Conservation (phyloP, 1,284 basidiomycete genomes). For the Malassezia vespertilionis region DNA sequence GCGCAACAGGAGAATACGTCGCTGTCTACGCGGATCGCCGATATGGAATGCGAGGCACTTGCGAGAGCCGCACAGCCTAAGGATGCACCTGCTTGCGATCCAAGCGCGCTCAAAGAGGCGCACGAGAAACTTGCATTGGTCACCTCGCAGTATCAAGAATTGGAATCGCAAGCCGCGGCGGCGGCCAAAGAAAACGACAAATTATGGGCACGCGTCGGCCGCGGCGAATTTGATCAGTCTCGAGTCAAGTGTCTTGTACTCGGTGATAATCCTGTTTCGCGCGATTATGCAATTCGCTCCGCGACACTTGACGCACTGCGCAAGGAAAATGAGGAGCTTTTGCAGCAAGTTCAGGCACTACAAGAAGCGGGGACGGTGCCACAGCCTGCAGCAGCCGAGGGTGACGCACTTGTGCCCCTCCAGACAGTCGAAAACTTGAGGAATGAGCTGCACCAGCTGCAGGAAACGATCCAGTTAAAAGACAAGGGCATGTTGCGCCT, state of each 20-base stretch:
- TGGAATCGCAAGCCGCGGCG: slow-evolving; percentile 53
- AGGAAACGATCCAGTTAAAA: slow-evolving; percentile 51
- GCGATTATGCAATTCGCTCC: slow-evolving; percentile 61
- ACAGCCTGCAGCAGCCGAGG: slow-evolving; percentile 48
- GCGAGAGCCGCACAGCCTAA: neutral
- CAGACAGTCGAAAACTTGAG: slow-evolving; percentile 59
- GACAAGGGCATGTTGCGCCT: slow-evolving; percentile 65
- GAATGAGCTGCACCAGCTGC: slow-evolving; percentile 57
- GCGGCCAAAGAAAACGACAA: slow-evolving; percentile 65
- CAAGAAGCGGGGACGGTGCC: slow-evolving; percentile 50
- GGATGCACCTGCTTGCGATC: neutral
- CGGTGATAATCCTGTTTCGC: slow-evolving; percentile 62
- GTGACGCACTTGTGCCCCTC: slow-evolving; percentile 55
- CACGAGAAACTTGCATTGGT: slow-evolving; percentile 17
- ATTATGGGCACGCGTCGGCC: slow-evolving; percentile 53
- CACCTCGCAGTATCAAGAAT: slow-evolving; percentile 24
- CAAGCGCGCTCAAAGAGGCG: slow-evolving; percentile 3
- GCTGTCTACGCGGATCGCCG: slow-evolving; percentile 10
- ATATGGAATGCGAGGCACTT: neutral
- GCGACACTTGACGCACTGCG: slow-evolving; percentile 60
- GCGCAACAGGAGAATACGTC: slow-evolving; percentile 10
- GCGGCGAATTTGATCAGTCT: slow-evolving; percentile 64
- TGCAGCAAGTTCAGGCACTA: slow-evolving; percentile 19
- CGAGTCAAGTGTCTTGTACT: slow-evolving; percentile 61
- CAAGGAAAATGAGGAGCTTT: slow-evolving; percentile 56